Conservation (phyloP, 2,329 filamentous ascomycete species). For the Purpureocillium takamizusanense region DNA sequence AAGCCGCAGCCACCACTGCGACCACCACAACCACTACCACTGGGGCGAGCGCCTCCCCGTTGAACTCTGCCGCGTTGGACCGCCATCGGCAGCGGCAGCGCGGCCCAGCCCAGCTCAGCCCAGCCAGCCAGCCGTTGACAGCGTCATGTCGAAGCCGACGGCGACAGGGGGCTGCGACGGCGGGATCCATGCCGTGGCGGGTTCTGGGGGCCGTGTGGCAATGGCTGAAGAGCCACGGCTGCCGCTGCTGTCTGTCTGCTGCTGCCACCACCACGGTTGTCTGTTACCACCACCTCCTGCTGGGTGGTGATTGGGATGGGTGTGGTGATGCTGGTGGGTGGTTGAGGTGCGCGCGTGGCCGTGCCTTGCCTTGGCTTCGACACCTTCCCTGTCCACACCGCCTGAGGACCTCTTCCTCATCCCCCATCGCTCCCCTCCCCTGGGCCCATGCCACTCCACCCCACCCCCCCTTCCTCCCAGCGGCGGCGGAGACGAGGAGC, state of each 20-base stretch:
- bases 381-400: neutral
- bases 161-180: neutral
- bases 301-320: neutral
- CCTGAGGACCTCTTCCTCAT: conserved; percentile 14
- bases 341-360: neutral
- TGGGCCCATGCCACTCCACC: no score
- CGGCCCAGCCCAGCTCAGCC: no score
- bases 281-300: no score
- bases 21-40: neutral
- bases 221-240: conserved; percentile 1
- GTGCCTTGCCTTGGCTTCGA: neutral
- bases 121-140: conserved; percentile 2
- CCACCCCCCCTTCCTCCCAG: no score
- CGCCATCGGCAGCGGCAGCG: no score
- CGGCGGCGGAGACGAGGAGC: conserved; percentile 8
- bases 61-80: neutral
- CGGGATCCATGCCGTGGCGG: conserved; percentile 1
- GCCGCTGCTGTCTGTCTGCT: neutral
- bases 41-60: neutral
- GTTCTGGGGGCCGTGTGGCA: neutral
- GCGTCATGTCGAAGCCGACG: neutral
- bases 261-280: no score
- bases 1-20: neutral
- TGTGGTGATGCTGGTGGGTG: no score
- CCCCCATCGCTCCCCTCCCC: no score